Evolutionary conservation across 2,329 filamentous ascomycete species (phyloP).

Genomic region (Didymellaceae sp.): DNA sequence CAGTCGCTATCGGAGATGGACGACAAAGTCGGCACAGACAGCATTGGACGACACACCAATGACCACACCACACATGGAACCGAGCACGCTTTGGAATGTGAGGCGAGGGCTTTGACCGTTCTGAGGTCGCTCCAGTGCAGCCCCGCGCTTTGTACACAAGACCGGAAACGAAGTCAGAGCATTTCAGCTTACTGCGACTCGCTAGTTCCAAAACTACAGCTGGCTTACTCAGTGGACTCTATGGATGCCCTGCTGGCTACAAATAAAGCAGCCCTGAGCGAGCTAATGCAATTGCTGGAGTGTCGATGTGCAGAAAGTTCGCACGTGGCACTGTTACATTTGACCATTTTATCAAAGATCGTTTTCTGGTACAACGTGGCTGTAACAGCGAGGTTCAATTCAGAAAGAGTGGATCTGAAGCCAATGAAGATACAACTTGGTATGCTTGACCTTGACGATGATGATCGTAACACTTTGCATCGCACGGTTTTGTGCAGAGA

Average conservation of each 20-base stretch:
- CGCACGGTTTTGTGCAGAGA: not conserved
- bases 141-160: not conserved
- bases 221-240: not conserved
- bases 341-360: not conserved
- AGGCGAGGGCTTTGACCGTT: not conserved
- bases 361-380: not conserved
- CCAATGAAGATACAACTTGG: not conserved
- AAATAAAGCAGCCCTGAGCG: not conserved
- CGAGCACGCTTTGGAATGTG: not conserved
- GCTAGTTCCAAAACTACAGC: not conserved
- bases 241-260: not conserved
- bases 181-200: no score
- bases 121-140: not conserved
- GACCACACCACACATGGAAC: not conserved
- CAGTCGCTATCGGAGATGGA: not conserved
- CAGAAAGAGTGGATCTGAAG: not conserved
- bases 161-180: not conserved
- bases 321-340: not conserved
- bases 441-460: not conserved
- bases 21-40: not conserved
- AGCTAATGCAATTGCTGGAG: not conserved
- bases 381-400: not conserved
- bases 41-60: not conserved
- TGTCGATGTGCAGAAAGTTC: not conserved
- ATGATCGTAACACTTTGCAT: not conserved